These are phyloP conservation scores for Nicotiana noctiflora DNA, from an alignment of 257 asterid genomes.

Conservation along the genomic window DNA sequence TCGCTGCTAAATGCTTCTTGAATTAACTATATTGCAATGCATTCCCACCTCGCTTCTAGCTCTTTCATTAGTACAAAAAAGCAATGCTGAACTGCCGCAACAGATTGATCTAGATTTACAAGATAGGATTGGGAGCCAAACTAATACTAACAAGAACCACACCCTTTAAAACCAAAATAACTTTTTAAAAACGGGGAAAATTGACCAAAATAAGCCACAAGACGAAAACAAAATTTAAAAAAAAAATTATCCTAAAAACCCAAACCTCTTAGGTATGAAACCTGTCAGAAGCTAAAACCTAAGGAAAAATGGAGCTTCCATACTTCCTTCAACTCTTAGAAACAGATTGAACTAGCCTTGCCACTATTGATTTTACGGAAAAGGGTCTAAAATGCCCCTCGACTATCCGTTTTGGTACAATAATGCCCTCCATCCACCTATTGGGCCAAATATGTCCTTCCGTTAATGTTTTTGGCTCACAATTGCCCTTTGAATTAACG, in stretches of 20 bases:
- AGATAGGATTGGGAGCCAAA: constrained; percentile 16
- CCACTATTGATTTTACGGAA: neutral
- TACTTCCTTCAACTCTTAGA: neutral
- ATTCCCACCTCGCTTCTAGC: constrained; percentile 21
- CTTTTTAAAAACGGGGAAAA: neutral
- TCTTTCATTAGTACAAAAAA: constrained; percentile 14
- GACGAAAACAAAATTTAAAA: neutral
- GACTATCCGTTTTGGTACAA: too few species aligned
- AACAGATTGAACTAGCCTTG: neutral
- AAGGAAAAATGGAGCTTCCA: constrained; percentile 22
- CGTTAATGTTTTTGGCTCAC: too few species aligned
- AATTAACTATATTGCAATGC: constrained; percentile 17
- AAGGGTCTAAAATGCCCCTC: too few species aligned
- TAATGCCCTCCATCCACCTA: too few species aligned
- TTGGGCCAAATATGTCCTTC: too few species aligned
- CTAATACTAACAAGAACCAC: constrained; percentile 8
- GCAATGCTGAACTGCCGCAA: neutral
- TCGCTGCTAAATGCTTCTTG: neutral
- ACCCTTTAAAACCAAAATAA: neutral
- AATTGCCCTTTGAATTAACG: too few species aligned
- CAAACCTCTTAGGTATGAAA: constrained; percentile 18
- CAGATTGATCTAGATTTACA: constrained; percentile 19
- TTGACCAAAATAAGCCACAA: neutral
- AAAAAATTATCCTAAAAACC: constrained; percentile 20
- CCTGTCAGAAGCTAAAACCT: constrained; percentile 25